Conservation (phyloP, 106 monocot genomes). For the Acanthochlamys bracteata region DNA sequence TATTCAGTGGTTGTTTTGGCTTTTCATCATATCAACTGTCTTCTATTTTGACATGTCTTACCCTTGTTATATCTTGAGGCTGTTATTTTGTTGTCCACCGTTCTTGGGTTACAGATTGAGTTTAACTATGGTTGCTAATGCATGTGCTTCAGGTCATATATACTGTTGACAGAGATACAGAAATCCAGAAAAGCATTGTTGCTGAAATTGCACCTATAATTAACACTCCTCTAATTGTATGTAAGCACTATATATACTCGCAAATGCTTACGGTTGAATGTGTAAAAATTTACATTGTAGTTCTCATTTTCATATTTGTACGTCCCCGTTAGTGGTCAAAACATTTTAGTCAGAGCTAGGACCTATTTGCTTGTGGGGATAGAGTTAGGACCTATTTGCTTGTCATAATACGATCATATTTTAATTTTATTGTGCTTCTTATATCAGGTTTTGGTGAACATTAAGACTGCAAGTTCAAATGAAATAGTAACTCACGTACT, state of each 20-base stretch:
- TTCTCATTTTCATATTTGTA: not conserved
- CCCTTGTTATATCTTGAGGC: not conserved
- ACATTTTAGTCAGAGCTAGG: no score
- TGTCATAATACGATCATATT: no score
- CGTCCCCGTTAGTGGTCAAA: not conserved
- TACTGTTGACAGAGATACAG: conserved; percentile 73
- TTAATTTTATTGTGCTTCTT: not conserved
- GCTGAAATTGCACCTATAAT: conserved; percentile 54
- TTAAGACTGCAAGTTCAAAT: conserved; percentile 91
- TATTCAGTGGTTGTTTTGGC: no score
- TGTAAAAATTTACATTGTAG: no score
- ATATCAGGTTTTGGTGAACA: conserved; percentile 87
- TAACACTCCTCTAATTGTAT: conserved; percentile 65
- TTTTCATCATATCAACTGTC: no score
- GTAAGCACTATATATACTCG: not conserved
- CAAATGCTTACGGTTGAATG: not conserved
- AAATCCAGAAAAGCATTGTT: conserved; percentile 54
- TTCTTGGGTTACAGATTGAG: not conserved
- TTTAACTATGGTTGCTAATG: not conserved
- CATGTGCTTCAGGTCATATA: conserved; percentile 58
- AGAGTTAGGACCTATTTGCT: no score
- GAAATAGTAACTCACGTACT: conserved; percentile 65
- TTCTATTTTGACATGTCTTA: not conserved
- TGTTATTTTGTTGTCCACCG: not conserved
- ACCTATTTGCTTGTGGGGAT: no score